Percentiles rank a stretch among this genome's conserved stretches.
phyloP scores from a whole-genome alignment of 169 alveolate genomes.

The Haemoproteus tartakovskyi region DNA sequence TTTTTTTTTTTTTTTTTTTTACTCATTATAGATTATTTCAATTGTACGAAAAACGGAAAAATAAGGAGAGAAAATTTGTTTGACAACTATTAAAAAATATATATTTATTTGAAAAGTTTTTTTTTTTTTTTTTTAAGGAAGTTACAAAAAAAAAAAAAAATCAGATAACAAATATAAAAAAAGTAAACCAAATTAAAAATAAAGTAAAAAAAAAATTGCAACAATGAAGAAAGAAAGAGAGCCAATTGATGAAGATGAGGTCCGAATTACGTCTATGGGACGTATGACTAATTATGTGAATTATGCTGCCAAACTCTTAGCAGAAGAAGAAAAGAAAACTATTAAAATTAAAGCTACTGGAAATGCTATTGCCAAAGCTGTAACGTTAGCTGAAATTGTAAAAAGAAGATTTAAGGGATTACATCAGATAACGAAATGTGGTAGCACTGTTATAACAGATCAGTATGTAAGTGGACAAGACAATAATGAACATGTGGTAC shows the following conservation, averaged over 20 bases:
- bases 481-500: slow-evolving; percentile 76
- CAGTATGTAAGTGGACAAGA: slow-evolving; percentile 82
- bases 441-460: slow-evolving; percentile 74
- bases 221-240: slow-evolving; percentile 73
- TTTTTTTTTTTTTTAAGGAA: too few relatives aligned
- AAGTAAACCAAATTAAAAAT: too few relatives aligned
- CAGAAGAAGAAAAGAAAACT: slow-evolving; percentile 71
- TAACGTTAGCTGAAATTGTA: slow-evolving; percentile 84
- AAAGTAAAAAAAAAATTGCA: too few relatives aligned
- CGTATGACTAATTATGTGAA: slow-evolving; percentile 81
- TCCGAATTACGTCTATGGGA: slow-evolving; percentile 82
- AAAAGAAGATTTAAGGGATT: slow-evolving; percentile 84
- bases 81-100: too few relatives aligned
- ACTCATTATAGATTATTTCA: too few relatives aligned
- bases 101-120: too few relatives aligned
- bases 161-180: too few relatives aligned
- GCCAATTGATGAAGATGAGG: slow-evolving; percentile 81
- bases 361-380: slow-evolving; percentile 84
- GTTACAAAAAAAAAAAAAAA: too few relatives aligned
- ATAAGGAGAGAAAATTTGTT: too few relatives aligned
- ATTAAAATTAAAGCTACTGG: slow-evolving; percentile 88
- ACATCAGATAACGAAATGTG: slow-evolving; percentile 81
- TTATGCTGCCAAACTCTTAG: slow-evolving; percentile 79
- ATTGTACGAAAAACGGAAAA: too few relatives aligned
- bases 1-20: too few relatives aligned